These are phyloP conservation scores for Fagopyrum homotropicum DNA, from an alignment of 148 eudicot genomes.

Conservation along the genomic window DNA sequence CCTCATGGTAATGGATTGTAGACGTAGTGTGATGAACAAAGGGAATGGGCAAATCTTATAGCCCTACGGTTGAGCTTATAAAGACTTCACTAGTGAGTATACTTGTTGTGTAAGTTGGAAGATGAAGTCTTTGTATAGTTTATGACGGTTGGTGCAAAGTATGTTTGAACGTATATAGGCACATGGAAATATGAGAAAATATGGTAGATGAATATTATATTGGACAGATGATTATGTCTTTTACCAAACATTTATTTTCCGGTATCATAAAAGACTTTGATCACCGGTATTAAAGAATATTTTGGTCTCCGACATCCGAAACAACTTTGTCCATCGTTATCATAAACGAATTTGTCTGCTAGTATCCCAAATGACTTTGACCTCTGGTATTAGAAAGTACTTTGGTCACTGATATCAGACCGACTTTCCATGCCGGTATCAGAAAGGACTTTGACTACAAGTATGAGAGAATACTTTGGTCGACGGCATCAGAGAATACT, in stretches of 20 bases:
- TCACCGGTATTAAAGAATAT: no score
- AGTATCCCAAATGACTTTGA: no score
- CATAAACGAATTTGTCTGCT: no score
- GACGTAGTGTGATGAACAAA: slow-evolving; percentile 76
- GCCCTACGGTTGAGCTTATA: slow-evolving; percentile 57
- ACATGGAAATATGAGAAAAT: slow-evolving; percentile 74
- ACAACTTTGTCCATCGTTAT: no score
- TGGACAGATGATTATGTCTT: slow-evolving; percentile 80
- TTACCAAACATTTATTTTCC: no score
- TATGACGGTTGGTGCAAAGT: slow-evolving; percentile 78
- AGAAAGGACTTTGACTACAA: no score
- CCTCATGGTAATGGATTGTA: slow-evolving; percentile 85
- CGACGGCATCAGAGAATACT: no score
- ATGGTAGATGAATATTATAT: slow-evolving; percentile 78
- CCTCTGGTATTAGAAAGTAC: no score
- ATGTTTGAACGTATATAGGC: slow-evolving; percentile 74
- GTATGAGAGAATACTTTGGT: no score
- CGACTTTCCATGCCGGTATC: slow-evolving; percentile 40
- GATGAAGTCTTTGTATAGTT: slow-evolving; percentile 68
- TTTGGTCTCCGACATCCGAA: slow-evolving; percentile 71
- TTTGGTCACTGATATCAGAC: no score
- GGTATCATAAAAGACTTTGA: no score
- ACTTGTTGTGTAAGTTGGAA: slow-evolving; percentile 64
- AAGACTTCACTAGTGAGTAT: slow-evolving; percentile 35
- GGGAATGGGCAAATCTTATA: slow-evolving; percentile 68